Evolutionary conservation across 768 basidiomycete genomes (phyloP).

Genomic region (Rhodosporidiobolus odoratus): DNA sequence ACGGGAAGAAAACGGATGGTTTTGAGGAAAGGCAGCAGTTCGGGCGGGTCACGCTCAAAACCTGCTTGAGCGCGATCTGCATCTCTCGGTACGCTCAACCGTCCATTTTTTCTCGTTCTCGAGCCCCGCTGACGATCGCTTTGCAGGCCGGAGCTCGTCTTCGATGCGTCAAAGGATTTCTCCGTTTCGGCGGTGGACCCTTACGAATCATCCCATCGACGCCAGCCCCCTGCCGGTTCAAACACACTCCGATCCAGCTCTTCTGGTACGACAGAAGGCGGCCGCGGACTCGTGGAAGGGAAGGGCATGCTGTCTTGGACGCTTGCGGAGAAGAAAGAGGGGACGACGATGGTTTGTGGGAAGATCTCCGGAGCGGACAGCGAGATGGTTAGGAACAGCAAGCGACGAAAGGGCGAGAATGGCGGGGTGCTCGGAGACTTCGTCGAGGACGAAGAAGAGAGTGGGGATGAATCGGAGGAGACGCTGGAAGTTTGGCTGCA

Average conservation of each 20-base stretch:
- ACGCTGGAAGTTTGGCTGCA: constrained; percentile 38
- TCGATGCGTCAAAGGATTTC: constrained; percentile 35
- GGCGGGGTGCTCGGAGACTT: neutral
- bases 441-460: constrained; percentile 23
- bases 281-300: constrained; percentile 32
- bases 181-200: constrained; percentile 36
- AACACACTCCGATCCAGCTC: neutral
- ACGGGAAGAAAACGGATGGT: neutral
- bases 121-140: neutral
- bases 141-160: constrained; percentile 33
- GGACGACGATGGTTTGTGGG: constrained; percentile 32
- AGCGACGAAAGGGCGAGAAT: constrained; percentile 10
- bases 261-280: neutral
- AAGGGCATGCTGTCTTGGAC: constrained; percentile 40
- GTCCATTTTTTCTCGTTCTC: rapidly evolving
- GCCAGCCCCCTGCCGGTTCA: neutral
- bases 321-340: constrained; percentile 37
- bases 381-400: constrained; percentile 6
- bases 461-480: constrained; percentile 26
- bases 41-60: constrained; percentile 37
- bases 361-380: neutral
- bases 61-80: constrained; percentile 35
- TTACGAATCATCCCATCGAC: constrained; percentile 29
- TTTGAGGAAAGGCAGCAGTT: constrained; percentile 25
- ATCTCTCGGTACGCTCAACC: constrained; percentile 35